Percentiles rank a stretch among this genome's conserved stretches.
Conservation (phyloP, 768 basidiomycete species). For the Suillus clintonianus region DNA sequence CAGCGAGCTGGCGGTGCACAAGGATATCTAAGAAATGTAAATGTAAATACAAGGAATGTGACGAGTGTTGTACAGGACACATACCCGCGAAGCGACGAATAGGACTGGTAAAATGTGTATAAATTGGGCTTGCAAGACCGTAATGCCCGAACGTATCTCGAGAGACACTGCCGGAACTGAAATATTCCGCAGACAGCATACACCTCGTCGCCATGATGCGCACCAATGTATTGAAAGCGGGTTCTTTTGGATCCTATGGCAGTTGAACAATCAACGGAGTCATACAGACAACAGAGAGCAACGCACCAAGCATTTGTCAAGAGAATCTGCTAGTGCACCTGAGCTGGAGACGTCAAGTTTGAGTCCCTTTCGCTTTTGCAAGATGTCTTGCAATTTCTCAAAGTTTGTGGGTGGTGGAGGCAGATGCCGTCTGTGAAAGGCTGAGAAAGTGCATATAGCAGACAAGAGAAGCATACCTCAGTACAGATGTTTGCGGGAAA, state of each 20-base stretch:
- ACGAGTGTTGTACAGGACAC: slow-evolving; percentile 14
- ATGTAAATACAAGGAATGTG: neutral
- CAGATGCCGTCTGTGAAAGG: slow-evolving; percentile 68
- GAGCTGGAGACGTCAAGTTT: slow-evolving; percentile 89
- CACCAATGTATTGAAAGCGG: slow-evolving; percentile 95
- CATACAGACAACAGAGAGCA: neutral
- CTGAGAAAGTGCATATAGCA: neutral
- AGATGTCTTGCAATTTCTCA: slow-evolving; percentile 91
- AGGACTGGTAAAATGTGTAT: slow-evolving; percentile 98
- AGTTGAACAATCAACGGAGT: slow-evolving; percentile 4
- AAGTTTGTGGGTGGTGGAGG: slow-evolving; percentile 94
- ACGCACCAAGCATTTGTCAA: slow-evolving; percentile 85
- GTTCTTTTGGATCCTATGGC: slow-evolving; percentile 72
- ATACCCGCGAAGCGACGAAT: slow-evolving; percentile 93
- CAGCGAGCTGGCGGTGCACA: slow-evolving; percentile 89
- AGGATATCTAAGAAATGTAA: slow-evolving; percentile 66
- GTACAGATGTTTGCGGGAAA: slow-evolving; percentile 93
- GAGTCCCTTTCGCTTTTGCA: slow-evolving; percentile 82
- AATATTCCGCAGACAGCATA: slow-evolving; percentile 98
- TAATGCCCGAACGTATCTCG: slow-evolving; percentile 95
- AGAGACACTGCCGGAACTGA: slow-evolving; percentile 92
- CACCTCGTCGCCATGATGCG: slow-evolving; percentile 99
- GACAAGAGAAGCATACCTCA: slow-evolving; percentile 52
- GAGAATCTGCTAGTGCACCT: slow-evolving; percentile 81
- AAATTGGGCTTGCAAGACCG: slow-evolving; percentile 95